phyloP scores from a whole-genome alignment of 306 rosid species.

The Geum urbanum region DNA sequence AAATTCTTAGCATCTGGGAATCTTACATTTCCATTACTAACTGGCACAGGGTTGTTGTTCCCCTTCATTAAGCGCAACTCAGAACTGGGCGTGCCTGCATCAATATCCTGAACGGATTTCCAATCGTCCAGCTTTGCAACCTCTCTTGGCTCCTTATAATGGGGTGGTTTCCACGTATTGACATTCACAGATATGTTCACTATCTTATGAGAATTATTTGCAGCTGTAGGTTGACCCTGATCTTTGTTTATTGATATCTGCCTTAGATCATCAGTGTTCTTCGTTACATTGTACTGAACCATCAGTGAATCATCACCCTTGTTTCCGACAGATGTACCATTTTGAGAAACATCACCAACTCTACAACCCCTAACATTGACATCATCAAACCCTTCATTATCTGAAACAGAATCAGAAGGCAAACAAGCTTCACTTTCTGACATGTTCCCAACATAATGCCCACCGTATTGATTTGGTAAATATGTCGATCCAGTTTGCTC shows the following conservation, averaged over 20 bases:
- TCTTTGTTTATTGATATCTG: constrained; percentile 34
- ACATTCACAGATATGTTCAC: constrained; percentile 60
- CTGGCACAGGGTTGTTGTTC: constrained; percentile 32
- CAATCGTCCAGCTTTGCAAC: constrained; percentile 41
- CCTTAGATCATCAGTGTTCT: constrained; percentile 40
- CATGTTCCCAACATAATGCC: constrained; percentile 39
- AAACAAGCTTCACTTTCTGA: constrained; percentile 50
- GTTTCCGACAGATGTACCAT: constrained; percentile 46
- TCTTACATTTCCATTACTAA: constrained; percentile 63
- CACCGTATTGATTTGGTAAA: constrained; percentile 38
- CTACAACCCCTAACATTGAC: constrained; percentile 34
- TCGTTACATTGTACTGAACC: constrained; percentile 46
- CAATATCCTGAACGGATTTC: constrained; percentile 33
- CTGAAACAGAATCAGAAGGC: constrained; percentile 59
- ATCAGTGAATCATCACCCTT: constrained; percentile 42
- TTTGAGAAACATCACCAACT: constrained; percentile 47
- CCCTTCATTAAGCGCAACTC: constrained; percentile 41
- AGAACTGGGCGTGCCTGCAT: constrained; percentile 38
- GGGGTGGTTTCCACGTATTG: constrained; percentile 68
- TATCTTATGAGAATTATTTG: constrained; percentile 50
- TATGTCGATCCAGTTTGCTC: constrained; percentile 34
- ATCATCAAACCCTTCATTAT: constrained; percentile 61
- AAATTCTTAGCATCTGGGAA: background rate
- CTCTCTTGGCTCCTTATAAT: constrained; percentile 57
- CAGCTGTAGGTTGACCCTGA: constrained; percentile 43